These are phyloP conservation scores for Ceratobasidium sp. DNA, from an alignment of 1,284 basidiomycete species.

Conservation along the genomic window DNA sequence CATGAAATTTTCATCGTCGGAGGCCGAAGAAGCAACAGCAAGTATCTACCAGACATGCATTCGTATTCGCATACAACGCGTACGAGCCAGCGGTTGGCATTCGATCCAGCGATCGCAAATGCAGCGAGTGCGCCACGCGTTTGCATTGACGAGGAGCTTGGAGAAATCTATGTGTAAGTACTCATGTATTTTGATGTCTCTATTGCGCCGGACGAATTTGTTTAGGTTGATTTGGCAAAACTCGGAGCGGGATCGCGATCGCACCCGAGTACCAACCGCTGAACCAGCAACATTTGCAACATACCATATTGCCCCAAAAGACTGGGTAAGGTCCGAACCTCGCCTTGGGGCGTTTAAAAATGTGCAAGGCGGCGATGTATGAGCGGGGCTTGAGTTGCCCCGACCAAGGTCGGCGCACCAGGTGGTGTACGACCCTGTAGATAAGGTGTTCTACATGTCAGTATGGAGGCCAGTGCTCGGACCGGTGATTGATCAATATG, in stretches of 20 bases:
- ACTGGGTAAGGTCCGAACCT: constrained; percentile 36
- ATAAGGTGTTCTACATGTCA: constrained; percentile 44
- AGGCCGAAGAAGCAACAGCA: constrained; percentile 73
- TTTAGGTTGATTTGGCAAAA: constrained; percentile 34
- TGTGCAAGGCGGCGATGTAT: constrained; percentile 25
- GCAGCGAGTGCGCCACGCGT: constrained; percentile 79
- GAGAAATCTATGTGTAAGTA: constrained; percentile 80
- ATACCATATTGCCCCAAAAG: constrained; percentile 44
- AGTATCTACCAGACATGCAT: constrained; percentile 79
- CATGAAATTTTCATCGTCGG: constrained; percentile 77
- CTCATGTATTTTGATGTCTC: not conserved
- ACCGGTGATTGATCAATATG: constrained; percentile 57
- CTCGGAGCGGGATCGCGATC: constrained; percentile 29
- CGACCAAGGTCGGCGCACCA: constrained; percentile 79
- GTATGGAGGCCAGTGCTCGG: not conserved
- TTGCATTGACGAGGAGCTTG: constrained; percentile 71
- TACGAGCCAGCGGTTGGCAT: constrained; percentile 72
- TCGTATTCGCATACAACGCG: constrained; percentile 73
- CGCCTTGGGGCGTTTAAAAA: not conserved
- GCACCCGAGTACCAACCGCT: not conserved
- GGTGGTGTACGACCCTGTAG: constrained; percentile 69
- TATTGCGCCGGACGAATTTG: not conserved
- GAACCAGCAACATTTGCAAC: constrained; percentile 47
- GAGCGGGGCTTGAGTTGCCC: constrained; percentile 59
- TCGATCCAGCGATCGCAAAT: constrained; percentile 70